These are phyloP conservation scores for Gryganskiella cystojenkinii DNA, from an alignment of 192 early-diverging fungal species.

Conservation along the genomic window DNA sequence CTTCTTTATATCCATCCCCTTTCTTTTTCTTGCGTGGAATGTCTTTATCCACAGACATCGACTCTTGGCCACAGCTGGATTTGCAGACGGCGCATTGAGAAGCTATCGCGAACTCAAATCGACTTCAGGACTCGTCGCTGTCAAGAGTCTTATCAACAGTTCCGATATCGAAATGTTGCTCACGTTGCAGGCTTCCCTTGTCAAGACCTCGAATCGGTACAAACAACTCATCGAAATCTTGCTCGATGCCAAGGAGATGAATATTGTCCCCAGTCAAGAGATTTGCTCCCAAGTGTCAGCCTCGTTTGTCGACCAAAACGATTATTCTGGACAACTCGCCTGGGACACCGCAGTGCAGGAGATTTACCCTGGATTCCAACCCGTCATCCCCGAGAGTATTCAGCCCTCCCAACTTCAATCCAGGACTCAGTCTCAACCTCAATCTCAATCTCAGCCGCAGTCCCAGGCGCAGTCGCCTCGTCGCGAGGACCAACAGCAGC, in stretches of 20 bases:
- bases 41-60: slow-evolving; percentile 26
- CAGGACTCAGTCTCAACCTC: neutral
- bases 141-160: slow-evolving; percentile 21
- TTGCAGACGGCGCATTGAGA: slow-evolving; percentile 46
- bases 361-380: slow-evolving; percentile 42
- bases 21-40: neutral
- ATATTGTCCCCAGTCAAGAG: slow-evolving; percentile 44
- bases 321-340: slow-evolving; percentile 47
- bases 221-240: slow-evolving; percentile 50
- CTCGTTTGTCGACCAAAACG: slow-evolving; percentile 33
- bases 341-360: slow-evolving; percentile 54
- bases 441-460: neutral
- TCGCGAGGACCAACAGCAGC: neutral
- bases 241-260: slow-evolving; percentile 49
- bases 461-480: neutral
- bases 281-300: slow-evolving; percentile 35
- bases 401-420: neutral
- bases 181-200: slow-evolving; percentile 28
- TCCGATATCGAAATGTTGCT: slow-evolving; percentile 36
- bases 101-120: slow-evolving; percentile 41
- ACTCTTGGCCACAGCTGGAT: slow-evolving; percentile 31
- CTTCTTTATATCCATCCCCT: neutral
- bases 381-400: slow-evolving; percentile 9
- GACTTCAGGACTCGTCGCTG: slow-evolving; percentile 27
- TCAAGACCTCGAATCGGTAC: slow-evolving; percentile 19